Conservation (phyloP, 306 rosid species). For the Parietaria judaica region DNA sequence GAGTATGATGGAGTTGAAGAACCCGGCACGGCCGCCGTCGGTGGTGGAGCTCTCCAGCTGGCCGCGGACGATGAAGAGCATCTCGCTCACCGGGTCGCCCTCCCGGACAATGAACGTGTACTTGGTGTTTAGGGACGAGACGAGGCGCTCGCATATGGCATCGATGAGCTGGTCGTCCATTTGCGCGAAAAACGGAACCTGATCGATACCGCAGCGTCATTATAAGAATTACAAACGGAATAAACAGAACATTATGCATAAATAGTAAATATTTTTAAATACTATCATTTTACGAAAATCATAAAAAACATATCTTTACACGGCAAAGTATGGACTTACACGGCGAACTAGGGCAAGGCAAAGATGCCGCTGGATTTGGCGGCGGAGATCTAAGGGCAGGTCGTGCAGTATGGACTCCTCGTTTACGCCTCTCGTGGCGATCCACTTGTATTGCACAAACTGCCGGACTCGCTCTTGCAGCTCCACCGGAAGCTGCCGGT, state of each 20-base stretch:
- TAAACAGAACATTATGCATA: too few relatives aligned
- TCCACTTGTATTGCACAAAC: constrained; percentile 82
- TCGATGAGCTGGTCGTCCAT: constrained; percentile 87
- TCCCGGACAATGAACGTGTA: constrained; percentile 50
- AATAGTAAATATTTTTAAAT: too few relatives aligned
- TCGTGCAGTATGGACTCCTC: constrained; percentile 65
- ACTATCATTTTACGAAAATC: too few relatives aligned
- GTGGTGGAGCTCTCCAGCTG: constrained; percentile 86
- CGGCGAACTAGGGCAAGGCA: constrained; percentile 77
- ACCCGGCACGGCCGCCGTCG: constrained; percentile 74
- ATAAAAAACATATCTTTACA: too few relatives aligned
- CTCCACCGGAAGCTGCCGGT: constrained; percentile 73
- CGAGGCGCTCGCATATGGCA: constrained; percentile 87
- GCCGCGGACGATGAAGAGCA: constrained; percentile 83
- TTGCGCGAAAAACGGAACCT: constrained; percentile 85
- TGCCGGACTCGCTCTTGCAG: constrained; percentile 72
- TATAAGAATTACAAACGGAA: too few relatives aligned
- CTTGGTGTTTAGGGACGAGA: constrained; percentile 65
- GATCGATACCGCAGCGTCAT: not conserved
- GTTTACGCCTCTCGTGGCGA: constrained; percentile 84
- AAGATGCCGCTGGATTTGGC: constrained; percentile 82
- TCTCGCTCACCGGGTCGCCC: constrained; percentile 83
- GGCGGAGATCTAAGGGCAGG: constrained; percentile 73
- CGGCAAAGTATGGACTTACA: constrained; percentile 25
- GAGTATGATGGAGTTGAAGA: constrained; percentile 65